Evolutionary conservation across 352 stramenopile species (phyloP).

Genomic region (Globisporangium canariense): DNA sequence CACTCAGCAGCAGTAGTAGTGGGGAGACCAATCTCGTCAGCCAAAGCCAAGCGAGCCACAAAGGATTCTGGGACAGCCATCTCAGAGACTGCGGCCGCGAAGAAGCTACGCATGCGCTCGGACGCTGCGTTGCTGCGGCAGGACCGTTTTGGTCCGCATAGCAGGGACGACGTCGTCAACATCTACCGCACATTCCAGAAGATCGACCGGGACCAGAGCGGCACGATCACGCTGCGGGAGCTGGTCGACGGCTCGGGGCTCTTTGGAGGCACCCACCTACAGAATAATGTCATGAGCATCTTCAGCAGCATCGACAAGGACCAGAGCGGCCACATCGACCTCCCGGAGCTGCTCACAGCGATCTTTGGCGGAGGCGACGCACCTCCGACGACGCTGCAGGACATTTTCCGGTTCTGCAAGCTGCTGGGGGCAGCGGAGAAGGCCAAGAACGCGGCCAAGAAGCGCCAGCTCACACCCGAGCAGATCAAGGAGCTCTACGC

Average conservation of each 20-base stretch:
- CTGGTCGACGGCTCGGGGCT: constrained; percentile 54
- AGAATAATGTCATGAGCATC: constrained; percentile 69
- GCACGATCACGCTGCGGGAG: constrained; percentile 58
- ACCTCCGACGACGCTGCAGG: constrained; percentile 30
- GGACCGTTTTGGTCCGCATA: constrained; percentile 60
- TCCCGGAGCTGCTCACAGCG: constrained; percentile 53
- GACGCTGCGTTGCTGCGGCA: constrained; percentile 61
- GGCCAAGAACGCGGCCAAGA: constrained; percentile 36
- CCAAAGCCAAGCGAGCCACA: constrained; percentile 5
- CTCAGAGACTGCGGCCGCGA: constrained; percentile 20
- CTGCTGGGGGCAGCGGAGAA: constrained; percentile 54
- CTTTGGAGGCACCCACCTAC: constrained; percentile 57
- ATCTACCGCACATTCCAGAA: constrained; percentile 72
- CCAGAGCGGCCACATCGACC: constrained; percentile 71
- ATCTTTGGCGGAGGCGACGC: constrained; percentile 48
- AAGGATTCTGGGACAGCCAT: background rate
- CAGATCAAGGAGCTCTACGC: constrained; percentile 59
- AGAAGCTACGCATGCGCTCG: constrained; percentile 64
- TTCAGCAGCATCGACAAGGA: constrained; percentile 78
- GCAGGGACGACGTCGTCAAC: constrained; percentile 64
- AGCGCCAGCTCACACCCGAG: constrained; percentile 48
- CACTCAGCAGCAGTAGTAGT: background rate
- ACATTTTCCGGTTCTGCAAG: constrained; percentile 55
- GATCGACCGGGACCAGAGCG: constrained; percentile 69
- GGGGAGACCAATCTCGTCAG: constrained; percentile 5